Evolutionary conservation across 1,284 basidiomycete species (phyloP).

Genomic region (Stereum hirsutum): DNA sequence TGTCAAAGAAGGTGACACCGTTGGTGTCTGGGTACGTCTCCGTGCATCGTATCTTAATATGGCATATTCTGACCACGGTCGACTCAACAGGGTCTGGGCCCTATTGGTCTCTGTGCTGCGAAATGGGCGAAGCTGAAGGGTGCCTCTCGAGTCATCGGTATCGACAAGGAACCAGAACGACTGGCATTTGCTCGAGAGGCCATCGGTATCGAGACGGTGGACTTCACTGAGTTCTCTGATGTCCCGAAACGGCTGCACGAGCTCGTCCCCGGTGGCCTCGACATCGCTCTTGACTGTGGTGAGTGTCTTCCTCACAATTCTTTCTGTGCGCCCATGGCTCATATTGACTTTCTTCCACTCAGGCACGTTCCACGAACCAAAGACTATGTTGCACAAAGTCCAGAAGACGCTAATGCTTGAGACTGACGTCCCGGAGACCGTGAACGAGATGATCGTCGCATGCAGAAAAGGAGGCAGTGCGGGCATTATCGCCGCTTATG

Average conservation of each 20-base stretch:
- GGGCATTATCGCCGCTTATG: constrained; percentile 57
- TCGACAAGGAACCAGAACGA: constrained; percentile 57
- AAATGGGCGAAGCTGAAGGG: constrained; percentile 62
- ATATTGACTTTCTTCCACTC: not conserved
- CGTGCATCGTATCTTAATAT: not conserved
- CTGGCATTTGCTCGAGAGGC: constrained; percentile 51
- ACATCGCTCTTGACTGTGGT: constrained; percentile 49
- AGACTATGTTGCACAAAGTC: constrained; percentile 44
- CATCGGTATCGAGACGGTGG: constrained; percentile 49
- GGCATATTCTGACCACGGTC: not conserved
- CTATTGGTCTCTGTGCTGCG: constrained; percentile 52
- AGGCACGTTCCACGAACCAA: constrained; percentile 66
- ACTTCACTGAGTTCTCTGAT: constrained; percentile 51
- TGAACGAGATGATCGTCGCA: constrained; percentile 61
- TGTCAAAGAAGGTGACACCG: constrained; percentile 55
- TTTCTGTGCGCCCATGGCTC: not conserved
- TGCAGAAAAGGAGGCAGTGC: constrained; percentile 57
- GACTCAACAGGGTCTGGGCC: constrained; percentile 40
- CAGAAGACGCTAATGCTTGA: constrained; percentile 68
- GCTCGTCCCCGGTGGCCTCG: constrained; percentile 53
- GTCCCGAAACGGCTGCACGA: constrained; percentile 54
- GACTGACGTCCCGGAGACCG: constrained; percentile 66
- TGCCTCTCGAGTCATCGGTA: constrained; percentile 63
- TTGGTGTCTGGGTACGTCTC: constrained; percentile 51
- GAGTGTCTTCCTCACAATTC: constrained; percentile 1